Percentiles rank a stretch among this genome's conserved stretches.
These are phyloP conservation scores for Geotrichum histeridarum DNA, from an alignment of 1,139 yeast genomes.

Conservation along the genomic window DNA sequence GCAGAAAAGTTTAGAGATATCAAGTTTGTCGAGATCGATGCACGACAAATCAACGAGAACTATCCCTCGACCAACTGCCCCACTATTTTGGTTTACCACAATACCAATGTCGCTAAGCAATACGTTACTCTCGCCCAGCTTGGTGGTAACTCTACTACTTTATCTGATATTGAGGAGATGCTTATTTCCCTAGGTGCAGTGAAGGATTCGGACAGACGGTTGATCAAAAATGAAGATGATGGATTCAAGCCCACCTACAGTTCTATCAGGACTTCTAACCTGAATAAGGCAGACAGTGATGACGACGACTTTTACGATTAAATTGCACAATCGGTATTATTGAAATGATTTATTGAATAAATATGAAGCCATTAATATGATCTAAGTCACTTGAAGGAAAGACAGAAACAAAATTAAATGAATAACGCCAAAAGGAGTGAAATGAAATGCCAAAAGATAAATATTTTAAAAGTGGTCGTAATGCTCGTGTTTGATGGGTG, in stretches of 20 bases:
- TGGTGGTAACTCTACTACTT: constrained; percentile 74
- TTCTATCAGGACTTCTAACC: constrained; percentile 10
- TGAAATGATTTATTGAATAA: not conserved
- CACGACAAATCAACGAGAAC: constrained; percentile 80
- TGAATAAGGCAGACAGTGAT: constrained; percentile 12
- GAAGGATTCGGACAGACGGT: constrained; percentile 58
- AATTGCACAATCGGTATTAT: not conserved
- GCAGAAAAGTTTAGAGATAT: constrained; percentile 50
- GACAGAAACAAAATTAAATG: not conserved
- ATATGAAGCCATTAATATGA: not conserved
- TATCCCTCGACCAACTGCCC: constrained; percentile 91
- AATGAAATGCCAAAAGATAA: no score
- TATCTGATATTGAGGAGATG: constrained; percentile 65
- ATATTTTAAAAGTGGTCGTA: not conserved
- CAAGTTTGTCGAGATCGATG: constrained; percentile 87
- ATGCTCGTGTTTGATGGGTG: constrained; percentile 1
- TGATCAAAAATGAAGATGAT: constrained; percentile 58
- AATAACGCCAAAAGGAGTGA: no score
- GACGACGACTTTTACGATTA: constrained; percentile 21
- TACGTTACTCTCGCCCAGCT: constrained; percentile 69
- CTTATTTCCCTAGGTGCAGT: constrained; percentile 64
- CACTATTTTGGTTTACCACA: constrained; percentile 73
- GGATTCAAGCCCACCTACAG: constrained; percentile 27
- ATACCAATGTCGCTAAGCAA: constrained; percentile 73
- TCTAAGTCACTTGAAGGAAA: not conserved